These are phyloP conservation scores for Pascua guehoae DNA, from an alignment of 1,284 basidiomycete genomes.

Conservation along the genomic window DNA sequence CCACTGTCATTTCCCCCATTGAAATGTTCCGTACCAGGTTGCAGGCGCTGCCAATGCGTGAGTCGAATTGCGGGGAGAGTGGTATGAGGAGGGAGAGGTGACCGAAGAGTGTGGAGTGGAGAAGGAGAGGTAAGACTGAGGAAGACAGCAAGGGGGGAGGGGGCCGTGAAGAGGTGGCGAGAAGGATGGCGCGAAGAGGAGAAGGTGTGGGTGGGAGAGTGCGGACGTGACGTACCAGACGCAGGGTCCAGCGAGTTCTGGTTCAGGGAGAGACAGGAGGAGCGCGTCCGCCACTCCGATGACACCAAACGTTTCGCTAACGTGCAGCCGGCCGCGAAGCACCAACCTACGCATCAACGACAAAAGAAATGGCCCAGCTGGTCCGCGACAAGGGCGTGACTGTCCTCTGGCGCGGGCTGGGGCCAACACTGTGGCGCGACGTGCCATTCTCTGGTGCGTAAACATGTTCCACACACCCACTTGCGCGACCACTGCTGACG, in stretches of 20 bases:
- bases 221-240: too few species aligned
- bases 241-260: too few species aligned
- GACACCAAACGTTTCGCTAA: background rate
- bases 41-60: conserved; percentile 66
- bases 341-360: conserved; percentile 56
- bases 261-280: too few species aligned
- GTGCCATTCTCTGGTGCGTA: conserved; percentile 83
- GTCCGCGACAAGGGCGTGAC: conserved; percentile 63
- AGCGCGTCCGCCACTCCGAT: background rate
- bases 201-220: background rate
- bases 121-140: too few species aligned
- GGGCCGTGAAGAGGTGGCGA: too few species aligned
- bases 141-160: too few species aligned
- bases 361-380: conserved; percentile 48
- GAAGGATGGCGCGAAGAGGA: too few species aligned
- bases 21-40: conserved; percentile 92
- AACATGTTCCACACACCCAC: too few species aligned
- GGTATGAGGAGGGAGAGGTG: too few species aligned
- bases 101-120: too few species aligned
- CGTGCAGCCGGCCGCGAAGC: conserved; percentile 57
- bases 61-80: conserved; percentile 7
- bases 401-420: conserved; percentile 84
- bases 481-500: conserved; percentile 13
- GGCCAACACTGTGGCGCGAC: conserved; percentile 90
- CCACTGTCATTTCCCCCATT: conserved; percentile 78